Evolutionary conservation across 306 rosid genomes (phyloP), one percentile per base, ranked within the genome.

Genomic region (Acacia crassicarpa): DNA sequence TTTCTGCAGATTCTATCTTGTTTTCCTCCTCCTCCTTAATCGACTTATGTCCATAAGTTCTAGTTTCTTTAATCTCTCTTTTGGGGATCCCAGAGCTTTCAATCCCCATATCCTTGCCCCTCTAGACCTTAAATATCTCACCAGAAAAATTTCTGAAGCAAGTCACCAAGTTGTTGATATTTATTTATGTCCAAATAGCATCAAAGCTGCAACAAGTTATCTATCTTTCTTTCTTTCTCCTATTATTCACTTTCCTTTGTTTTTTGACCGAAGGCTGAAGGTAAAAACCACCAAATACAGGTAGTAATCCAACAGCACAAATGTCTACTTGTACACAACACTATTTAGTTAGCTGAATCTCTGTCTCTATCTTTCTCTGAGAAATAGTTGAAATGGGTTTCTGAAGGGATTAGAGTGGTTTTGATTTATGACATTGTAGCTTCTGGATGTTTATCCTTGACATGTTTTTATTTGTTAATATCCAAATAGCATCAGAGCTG

Each of bases 1-100:
- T 84, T 75, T 84, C 44, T 67, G n/a, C 58, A 25, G 56, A 62
- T 69, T 80, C 82, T 63, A 30, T 14, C 43, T 49, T 63, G 48
- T 43, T 67, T 33, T 78, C 62, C 65, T 85, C 49, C 49, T 40
- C 81, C 73, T 72, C 70, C 44, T 16, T 46, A 78, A 73, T 65
- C 17, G 33, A 58, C 53, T 61, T 65, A 49, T 32, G n/a, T 59
- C 45, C 67, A 8, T 67, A 49, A 23, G 58, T 65, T 76, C 15
- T 72, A 45, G 74, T 71, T 73, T 77, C 81, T 67, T 22, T 30
- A 72, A 76, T 69, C 56, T 77, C 40, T 59, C 10, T 59, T 33
- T 74, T 62, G 53, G 71, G 51, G 65, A 53, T 61, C 66, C 67
- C 45, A 41, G 53, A 71, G 72, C 62, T 35, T 76, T 76, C 59